Conservation (phyloP, 108 stramenopile species). For the Cyclotella choctawhatcheeana region DNA sequence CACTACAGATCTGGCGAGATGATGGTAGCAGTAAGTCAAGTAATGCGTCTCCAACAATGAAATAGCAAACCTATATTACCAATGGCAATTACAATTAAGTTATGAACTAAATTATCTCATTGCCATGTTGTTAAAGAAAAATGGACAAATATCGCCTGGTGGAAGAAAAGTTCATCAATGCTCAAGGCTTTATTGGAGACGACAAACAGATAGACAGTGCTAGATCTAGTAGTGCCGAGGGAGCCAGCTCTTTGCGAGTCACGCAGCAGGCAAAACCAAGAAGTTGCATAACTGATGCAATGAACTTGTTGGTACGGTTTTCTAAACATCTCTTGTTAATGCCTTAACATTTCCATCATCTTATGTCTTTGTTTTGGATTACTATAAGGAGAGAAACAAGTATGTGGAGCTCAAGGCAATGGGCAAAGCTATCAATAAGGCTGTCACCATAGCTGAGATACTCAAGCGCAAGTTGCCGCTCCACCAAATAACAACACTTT, state of each 20-base stretch:
- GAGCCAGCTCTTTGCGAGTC: constrained; percentile 61
- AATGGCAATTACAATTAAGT: background rate
- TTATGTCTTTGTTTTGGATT: too few relatives aligned
- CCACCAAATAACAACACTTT: constrained; percentile 76
- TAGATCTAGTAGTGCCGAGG: constrained; percentile 10
- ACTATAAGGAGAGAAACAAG: constrained; percentile 44
- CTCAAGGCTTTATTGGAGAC: constrained; percentile 49
- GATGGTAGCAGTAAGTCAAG: constrained; percentile 19
- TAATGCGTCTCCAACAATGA: background rate
- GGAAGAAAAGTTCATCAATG: constrained; percentile 62
- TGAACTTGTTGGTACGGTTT: constrained; percentile 77
- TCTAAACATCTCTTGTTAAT: too few relatives aligned
- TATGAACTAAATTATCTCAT: background rate
- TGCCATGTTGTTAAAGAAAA: constrained; percentile 20
- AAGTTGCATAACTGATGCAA: constrained; percentile 85
- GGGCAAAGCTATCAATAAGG: constrained; percentile 91
- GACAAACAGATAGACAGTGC: constrained; percentile 49
- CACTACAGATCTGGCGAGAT: constrained; percentile 1
- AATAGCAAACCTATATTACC: background rate
- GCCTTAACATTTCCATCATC: too few relatives aligned
- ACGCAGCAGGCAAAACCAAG: constrained; percentile 87
- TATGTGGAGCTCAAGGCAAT: constrained; percentile 83
- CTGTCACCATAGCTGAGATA: constrained; percentile 89
- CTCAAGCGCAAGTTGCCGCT: constrained; percentile 86
- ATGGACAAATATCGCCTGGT: constrained; percentile 91